phyloP scores from a whole-genome alignment of 225 moss, liverwort and hornwort genomes.

The Lunularia cruciata region DNA sequence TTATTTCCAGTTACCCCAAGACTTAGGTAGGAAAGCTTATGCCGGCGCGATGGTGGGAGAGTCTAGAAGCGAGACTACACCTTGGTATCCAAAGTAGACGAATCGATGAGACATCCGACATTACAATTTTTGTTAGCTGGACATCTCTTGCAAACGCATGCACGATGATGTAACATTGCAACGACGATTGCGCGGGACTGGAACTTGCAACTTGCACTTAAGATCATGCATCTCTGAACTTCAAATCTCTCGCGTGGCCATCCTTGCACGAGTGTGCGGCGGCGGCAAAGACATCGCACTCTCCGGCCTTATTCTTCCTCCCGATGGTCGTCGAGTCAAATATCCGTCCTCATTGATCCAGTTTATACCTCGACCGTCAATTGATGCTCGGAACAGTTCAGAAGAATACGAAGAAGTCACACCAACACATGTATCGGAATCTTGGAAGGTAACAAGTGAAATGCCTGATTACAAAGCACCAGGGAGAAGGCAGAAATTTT shows the following conservation, averaged over 20 bases:
- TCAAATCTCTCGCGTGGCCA: slow-evolving; percentile 8
- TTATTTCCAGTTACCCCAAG: background rate
- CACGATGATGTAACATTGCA: too few species aligned
- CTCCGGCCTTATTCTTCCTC: background rate
- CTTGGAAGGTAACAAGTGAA: too few species aligned
- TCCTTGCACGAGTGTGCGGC: background rate
- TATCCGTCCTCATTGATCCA: too few species aligned
- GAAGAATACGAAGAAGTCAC: background rate
- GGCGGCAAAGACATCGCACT: background rate
- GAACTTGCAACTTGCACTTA: background rate
- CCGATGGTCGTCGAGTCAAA: background rate
- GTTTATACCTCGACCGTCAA: too few species aligned
- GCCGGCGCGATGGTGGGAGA: background rate
- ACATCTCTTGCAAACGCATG: too few species aligned
- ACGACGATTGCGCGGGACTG: background rate
- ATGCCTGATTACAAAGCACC: too few species aligned
- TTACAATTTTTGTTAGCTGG: too few species aligned
- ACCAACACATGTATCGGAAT: too few species aligned
- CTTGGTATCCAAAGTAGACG: too few species aligned
- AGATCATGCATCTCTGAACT: background rate
- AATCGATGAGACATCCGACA: too few species aligned
- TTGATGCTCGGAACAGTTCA: too few species aligned
- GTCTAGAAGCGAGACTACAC: background rate
- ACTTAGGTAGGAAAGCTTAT: background rate
- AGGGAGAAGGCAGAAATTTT: too few species aligned